A percentile compares a stretch with the other conserved stretches of the same genome.
These are phyloP conservation scores for Fremontodendron californicum DNA, from an alignment of 345 rosid genomes.

Conservation along the genomic window DNA sequence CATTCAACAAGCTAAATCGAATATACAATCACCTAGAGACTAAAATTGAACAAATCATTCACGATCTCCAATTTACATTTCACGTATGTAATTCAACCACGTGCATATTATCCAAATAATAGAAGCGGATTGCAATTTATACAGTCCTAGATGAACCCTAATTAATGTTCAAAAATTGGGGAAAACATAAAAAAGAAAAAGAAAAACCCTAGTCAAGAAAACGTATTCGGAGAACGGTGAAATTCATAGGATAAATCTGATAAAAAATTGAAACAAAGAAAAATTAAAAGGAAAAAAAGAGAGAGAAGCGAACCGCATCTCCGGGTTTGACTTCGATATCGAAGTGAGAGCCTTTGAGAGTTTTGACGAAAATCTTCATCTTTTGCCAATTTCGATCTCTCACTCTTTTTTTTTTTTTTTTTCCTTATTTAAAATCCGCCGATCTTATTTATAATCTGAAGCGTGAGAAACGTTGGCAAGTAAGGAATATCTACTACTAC, in stretches of 20 bases:
- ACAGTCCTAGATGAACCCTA: slow-evolving; percentile 7
- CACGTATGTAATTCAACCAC: not conserved
- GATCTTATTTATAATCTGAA: not conserved
- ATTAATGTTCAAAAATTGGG: not conserved
- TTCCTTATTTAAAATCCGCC: not conserved
- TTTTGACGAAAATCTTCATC: slow-evolving; percentile 76
- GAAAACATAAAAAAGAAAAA: not conserved
- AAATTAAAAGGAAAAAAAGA: not conserved
- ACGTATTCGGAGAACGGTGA: not conserved
- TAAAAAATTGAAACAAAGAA: not conserved
- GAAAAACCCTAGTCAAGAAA: slow-evolving; percentile 3
- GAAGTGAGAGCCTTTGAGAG: slow-evolving; percentile 67
- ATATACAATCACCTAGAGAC: not conserved
- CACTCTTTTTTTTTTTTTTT: not conserved
- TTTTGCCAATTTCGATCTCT: slow-evolving; percentile 16
- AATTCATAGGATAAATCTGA: not conserved
- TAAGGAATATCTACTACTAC: not conserved
- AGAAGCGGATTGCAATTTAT: not conserved
- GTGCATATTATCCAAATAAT: not conserved
- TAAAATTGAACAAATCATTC: not conserved
- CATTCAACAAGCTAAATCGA: not conserved
- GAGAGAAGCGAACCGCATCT: slow-evolving; percentile 41
- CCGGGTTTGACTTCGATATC: slow-evolving; percentile 63
- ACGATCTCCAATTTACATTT: not conserved
- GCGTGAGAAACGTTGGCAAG: not conserved